Base-by-base conservation (phyloP, 768 basidiomycete species). In the Glaciozyma antarctica region DNA sequence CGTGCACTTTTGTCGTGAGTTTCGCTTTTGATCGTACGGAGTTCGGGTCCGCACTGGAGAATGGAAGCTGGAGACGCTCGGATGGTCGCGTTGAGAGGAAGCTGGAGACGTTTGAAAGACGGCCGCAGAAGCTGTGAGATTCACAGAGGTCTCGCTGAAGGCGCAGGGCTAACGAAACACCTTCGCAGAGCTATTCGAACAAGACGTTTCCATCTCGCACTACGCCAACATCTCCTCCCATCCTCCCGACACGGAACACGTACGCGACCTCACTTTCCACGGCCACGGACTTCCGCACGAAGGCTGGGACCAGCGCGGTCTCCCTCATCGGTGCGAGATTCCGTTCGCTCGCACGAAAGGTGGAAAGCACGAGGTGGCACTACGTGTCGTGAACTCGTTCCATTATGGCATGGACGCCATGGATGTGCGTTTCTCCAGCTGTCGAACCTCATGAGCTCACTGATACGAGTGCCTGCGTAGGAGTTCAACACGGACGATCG, bases 391-490 rank as follows among this genome's bases (percentile, higher is more conserved):
- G 15, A 69, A 69, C 22, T 64, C 64, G 26, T 69, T 69, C 52
- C 68, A 69, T 41, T 69, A 69, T 51, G 68, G 68, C 16, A 69
- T 69, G 68, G 68, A 69, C 57, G 68, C 62, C 28, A 48, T 69
- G n/a, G 68, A 69, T 56, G 68, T 41, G 38, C 12, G 38, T 12
- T 41, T 13, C 12, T 41, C 13, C 38, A 12, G 2, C 38, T 41
- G 8, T 41, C 13, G 8, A 12, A 12, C 38, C 13, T 12, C 38
- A 15, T 2, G 38, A 41, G 8, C 12, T 41, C 38, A 15, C 38
- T 41, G 38, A 41, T 12, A 13, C 38, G 10, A 2, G 38, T 2
- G 12, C 8, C 13, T 41, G 38, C 7, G 38, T 12, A 41, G 38
- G 38, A 69, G 68, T 69, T 69, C 60, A 66, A 69, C 52, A 65